phyloP scores from a whole-genome alignment of 768 basidiomycete genomes.

The Exidia glandulosa region DNA sequence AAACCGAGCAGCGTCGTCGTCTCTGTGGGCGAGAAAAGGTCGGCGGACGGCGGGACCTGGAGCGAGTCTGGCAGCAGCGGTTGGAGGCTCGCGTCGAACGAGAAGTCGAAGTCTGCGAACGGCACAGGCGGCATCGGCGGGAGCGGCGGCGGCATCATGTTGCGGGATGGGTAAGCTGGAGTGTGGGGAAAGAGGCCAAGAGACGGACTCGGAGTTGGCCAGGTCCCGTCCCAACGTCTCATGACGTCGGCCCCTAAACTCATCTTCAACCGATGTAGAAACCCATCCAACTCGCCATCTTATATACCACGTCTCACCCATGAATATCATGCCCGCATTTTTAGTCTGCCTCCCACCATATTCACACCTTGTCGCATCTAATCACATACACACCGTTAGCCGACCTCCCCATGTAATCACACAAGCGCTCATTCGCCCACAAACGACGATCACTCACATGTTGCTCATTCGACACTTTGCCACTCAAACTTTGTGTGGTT shows the following conservation, averaged over 20 bases:
- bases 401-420: too few species aligned
- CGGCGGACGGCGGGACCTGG: not conserved
- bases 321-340: not conserved
- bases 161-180: not conserved
- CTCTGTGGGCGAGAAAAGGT: constrained; percentile 69
- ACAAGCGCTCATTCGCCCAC: too few species aligned
- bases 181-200: not conserved
- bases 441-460: too few species aligned
- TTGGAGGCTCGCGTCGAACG: not conserved
- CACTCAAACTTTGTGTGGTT: too few species aligned
- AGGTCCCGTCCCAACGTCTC: not conserved
- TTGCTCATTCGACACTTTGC: too few species aligned
- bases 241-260: not conserved
- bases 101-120: constrained; percentile 4
- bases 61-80: not conserved
- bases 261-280: not conserved
- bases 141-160: not conserved
- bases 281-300: not conserved
- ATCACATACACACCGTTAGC: too few species aligned
- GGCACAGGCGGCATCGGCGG: constrained; percentile 3
- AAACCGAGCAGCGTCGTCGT: constrained; percentile 72
- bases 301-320: too few species aligned
- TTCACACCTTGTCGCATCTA: not conserved
- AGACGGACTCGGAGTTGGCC: not conserved
- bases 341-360: too few species aligned